These are phyloP conservation scores for Aspergillus vadensis DNA, from an alignment of 2,329 filamentous ascomycete genomes.

Conservation along the genomic window DNA sequence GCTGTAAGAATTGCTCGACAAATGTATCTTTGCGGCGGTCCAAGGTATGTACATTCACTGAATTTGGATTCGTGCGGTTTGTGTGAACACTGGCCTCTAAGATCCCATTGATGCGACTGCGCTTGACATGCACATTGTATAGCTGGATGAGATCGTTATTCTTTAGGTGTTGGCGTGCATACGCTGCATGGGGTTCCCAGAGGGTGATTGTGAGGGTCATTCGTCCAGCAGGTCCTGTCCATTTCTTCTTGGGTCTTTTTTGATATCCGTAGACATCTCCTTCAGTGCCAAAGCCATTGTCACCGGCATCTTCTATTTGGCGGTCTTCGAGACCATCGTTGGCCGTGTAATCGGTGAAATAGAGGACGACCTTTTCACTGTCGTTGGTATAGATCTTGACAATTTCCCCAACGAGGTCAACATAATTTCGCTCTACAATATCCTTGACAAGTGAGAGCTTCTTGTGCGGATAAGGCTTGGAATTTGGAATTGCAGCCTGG, in stretches of 20 bases:
- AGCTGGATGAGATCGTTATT: conserved; percentile 66
- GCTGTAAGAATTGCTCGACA: conserved; percentile 60
- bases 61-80: conserved; percentile 56
- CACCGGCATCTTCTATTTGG: conserved; percentile 36
- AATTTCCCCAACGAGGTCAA: conserved; percentile 72
- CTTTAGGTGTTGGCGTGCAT: conserved; percentile 58
- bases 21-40: conserved; percentile 49
- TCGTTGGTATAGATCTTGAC: conserved; percentile 56
- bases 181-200: conserved; percentile 67
- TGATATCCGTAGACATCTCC: conserved; percentile 62
- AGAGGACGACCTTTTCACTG: conserved; percentile 60
- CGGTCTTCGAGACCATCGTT: conserved; percentile 66
- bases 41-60: conserved; percentile 61
- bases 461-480: conserved; percentile 9
- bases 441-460: conserved; percentile 66
- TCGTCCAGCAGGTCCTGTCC: conserved; percentile 75
- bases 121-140: conserved; percentile 71
- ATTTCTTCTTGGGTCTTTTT: conserved; percentile 47
- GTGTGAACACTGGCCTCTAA: conserved; percentile 73
- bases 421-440: conserved; percentile 58
- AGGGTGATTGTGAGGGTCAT: conserved; percentile 70
- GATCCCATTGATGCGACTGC: conserved; percentile 52
- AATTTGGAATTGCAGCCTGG: conserved; percentile 10
- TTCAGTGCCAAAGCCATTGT: conserved; percentile 39
- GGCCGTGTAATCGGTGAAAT: conserved; percentile 80